A percentile compares a stretch with the other conserved stretches of the same genome.
phyloP scores from a whole-genome alignment of 129 eudicot species.

The Saposhnikovia divaricata region DNA sequence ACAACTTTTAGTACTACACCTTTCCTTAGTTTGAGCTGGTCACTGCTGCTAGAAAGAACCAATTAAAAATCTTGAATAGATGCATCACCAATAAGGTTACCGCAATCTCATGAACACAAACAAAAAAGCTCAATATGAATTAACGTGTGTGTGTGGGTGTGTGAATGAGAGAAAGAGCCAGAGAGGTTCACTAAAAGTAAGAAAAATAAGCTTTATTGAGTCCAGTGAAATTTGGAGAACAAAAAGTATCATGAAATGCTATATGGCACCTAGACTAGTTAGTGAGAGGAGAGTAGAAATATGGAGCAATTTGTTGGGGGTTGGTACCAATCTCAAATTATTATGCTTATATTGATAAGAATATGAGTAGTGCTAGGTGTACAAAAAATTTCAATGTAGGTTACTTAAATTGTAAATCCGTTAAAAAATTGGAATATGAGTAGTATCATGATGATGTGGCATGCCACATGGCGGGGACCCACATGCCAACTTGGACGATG shows the following conservation, averaged over 20 bases:
- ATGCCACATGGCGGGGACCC: no score
- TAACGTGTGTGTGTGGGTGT: not conserved
- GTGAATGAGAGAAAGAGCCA: not conserved
- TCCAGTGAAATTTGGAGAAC: not conserved
- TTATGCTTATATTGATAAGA: no score
- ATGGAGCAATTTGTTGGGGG: not conserved
- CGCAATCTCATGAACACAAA: not conserved
- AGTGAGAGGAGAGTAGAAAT: not conserved
- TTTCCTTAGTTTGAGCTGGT: not conserved
- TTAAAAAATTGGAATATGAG: no score
- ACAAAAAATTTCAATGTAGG: no score
- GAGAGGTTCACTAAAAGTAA: not conserved
- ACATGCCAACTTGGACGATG: no score
- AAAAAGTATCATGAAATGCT: not conserved
- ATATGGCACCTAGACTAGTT: not conserved
- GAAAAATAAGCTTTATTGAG: not conserved
- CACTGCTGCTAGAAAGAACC: not conserved
- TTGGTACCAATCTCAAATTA: no score
- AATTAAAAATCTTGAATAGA: not conserved
- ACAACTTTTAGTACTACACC: not conserved
- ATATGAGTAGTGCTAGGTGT: no score
- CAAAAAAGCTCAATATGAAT: not conserved
- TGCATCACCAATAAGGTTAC: not conserved
- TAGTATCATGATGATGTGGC: no score
- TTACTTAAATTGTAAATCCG: no score